These are phyloP conservation scores for Helminthosporium solani DNA, from an alignment of 2,329 filamentous ascomycete species.

Conservation along the genomic window DNA sequence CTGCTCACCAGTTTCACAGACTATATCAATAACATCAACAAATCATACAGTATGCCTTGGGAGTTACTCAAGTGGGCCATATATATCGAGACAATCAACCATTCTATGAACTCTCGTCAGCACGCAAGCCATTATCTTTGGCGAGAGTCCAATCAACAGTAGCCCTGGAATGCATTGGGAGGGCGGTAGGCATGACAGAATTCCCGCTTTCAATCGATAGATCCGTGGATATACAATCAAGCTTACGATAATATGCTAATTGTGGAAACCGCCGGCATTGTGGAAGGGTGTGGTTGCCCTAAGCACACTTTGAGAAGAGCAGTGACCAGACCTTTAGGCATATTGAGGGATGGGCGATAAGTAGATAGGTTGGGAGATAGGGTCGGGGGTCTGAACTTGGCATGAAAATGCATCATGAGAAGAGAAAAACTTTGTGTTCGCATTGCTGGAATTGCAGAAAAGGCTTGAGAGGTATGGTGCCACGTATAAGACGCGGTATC, in stretches of 20 bases:
- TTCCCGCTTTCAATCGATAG: background rate
- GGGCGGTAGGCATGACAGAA: background rate
- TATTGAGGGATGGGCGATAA: slow-evolving; percentile 7
- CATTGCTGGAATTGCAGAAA: background rate
- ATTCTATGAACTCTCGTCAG: slow-evolving; percentile 53
- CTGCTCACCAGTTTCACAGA: too few relatives aligned
- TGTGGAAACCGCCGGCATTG: slow-evolving; percentile 14
- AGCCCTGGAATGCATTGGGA: slow-evolving; percentile 49
- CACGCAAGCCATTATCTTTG: slow-evolving; percentile 58
- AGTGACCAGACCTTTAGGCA: slow-evolving; percentile 10
- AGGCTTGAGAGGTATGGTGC: slow-evolving; percentile 4
- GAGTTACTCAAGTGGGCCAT: slow-evolving; percentile 22
- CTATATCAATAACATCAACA: too few relatives aligned
- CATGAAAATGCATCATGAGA: too few relatives aligned
- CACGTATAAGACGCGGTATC: slow-evolving; percentile 1
- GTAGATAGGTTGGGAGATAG: background rate
- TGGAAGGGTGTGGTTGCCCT: slow-evolving; percentile 16
- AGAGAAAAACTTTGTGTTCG: background rate
- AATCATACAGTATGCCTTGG: too few relatives aligned
- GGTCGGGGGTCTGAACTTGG: too few relatives aligned
- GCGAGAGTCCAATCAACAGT: slow-evolving; percentile 53
- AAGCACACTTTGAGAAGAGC: slow-evolving; percentile 18
- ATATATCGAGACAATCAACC: slow-evolving; percentile 50
- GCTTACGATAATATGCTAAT: slow-evolving; percentile 33
- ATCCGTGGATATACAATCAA: slow-evolving; percentile 9